Evolutionary conservation across 768 basidiomycete species (phyloP).

Genomic region (Leccinum variicolor): DNA sequence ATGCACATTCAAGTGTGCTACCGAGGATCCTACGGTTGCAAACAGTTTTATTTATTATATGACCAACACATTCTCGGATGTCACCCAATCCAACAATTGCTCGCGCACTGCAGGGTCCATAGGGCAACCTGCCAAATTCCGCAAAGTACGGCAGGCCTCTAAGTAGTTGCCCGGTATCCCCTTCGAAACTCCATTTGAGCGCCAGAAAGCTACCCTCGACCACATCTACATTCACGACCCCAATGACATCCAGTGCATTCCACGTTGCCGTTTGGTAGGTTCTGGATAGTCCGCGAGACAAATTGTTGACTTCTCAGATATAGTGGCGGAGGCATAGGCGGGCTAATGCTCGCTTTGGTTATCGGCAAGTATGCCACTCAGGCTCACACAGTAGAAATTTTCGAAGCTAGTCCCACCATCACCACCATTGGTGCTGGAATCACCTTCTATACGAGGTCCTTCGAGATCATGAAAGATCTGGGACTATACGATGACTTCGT

Average conservation of each 20-base stretch:
- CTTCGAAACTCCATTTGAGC: neutral
- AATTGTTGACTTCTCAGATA: neutral
- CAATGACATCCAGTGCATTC: neutral
- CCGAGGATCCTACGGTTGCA: neutral
- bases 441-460: slow-evolving; percentile 44
- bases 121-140: neutral
- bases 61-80: neutral
- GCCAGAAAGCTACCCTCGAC: neutral
- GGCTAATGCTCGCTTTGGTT: slow-evolving; percentile 32
- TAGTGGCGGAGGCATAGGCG: slow-evolving; percentile 40
- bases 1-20: neutral
- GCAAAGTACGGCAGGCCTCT: neutral
- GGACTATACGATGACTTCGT: slow-evolving; percentile 36
- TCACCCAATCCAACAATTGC: neutral
- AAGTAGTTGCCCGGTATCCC: neutral
- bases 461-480: slow-evolving; percentile 37
- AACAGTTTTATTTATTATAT: neutral
- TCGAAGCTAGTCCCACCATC: slow-evolving; percentile 39
- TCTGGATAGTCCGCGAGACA: neutral
- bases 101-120: neutral
- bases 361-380: slow-evolving; percentile 22
- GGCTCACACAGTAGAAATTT: slow-evolving; percentile 36
- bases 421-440: slow-evolving; percentile 46
- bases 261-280: neutral
- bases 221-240: neutral